These are phyloP conservation scores for Penicillium lagena DNA, from an alignment of 495 filamentous ascomycete species.

Conservation along the genomic window DNA sequence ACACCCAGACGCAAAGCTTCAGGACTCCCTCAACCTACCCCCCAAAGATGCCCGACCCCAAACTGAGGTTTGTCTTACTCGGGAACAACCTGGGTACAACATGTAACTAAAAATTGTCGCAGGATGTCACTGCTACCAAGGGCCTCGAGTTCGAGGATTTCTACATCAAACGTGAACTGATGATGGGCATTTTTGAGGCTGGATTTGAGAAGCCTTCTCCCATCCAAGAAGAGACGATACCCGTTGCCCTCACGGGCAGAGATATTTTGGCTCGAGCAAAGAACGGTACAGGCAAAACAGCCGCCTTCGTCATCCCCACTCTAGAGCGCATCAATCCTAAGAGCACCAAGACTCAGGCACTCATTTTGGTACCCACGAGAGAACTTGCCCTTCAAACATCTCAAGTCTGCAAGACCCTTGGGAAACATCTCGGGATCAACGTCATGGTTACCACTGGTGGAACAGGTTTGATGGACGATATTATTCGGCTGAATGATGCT, in stretches of 20 bases:
- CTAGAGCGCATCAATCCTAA: conserved; percentile 95
- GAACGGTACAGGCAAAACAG: conserved; percentile 98
- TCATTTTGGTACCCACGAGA: conserved; percentile 93
- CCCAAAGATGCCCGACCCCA: conserved; percentile 82
- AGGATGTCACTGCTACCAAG: conserved; percentile 98
- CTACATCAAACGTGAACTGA: conserved; percentile 81
- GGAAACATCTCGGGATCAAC: conserved; percentile 93
- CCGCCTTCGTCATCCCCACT: conserved; percentile 93
- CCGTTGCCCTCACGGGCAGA: conserved; percentile 87
- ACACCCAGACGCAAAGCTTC: conserved; percentile 63
- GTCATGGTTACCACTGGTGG: conserved; percentile 99
- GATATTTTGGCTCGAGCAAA: conserved; percentile 96
- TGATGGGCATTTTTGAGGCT: conserved; percentile 99
- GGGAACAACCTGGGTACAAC: not conserved
- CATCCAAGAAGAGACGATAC: conserved; percentile 98
- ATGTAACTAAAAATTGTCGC: not conserved
- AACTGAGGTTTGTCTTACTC: conserved; percentile 68
- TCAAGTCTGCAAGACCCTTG: conserved; percentile 96
- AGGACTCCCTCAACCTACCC: conserved; percentile 68
- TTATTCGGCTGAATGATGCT: conserved; percentile 85
- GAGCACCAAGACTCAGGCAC: conserved; percentile 85
- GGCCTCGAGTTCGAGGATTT: conserved; percentile 97
- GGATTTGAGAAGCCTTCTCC: conserved; percentile 98
- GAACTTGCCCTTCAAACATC: conserved; percentile 98
- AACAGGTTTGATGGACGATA: conserved; percentile 91